Base-by-base conservation (phyloP, 2,329 filamentous ascomycete species). In the Trichoderma pleuroti region DNA sequence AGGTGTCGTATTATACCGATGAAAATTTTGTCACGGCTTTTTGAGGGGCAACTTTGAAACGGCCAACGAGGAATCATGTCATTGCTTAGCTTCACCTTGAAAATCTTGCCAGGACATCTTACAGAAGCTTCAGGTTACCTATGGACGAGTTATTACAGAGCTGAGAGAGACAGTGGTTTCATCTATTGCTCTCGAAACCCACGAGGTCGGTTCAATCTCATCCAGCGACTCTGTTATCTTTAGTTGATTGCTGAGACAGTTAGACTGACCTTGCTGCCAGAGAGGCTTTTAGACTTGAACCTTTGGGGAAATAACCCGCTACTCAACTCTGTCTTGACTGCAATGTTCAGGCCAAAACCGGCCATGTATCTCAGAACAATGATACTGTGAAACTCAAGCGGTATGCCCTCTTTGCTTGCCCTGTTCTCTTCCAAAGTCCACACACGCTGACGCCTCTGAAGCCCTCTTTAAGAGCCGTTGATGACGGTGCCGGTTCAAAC, bases 101-200 rank as follows among this genome's bases (percentile, higher is more conserved):
- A 14, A 12, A 0, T 12, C n/a, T 49, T 49, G 5, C n/a, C n/a
- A 3, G 0, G 10, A 0, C 1, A 21, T 6, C 5, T 11, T 6
- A 3, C 10, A 0, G n/a, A 49, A 12, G 18, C 4, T 49, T 21
- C 3, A n/a, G 4, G 39, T 1, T 21, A 6, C 5, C 21, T 52
- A 14, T 24, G 21, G 21, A 7, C 1, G 1, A 8, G 46, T 0
- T 4, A 52, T 52, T 14, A 52, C 21, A 14, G 11, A 8, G 10
- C 14, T 24, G 10, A 24, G 46, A 52, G n/a, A 4, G 10, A 52
- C 46, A 24, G n/a, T 24, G 2, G 11, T 4, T 3, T 2, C 21
- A 24, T 14, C 5, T 10, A 14, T 49, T 24, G 5, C n/a, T 5
- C 5, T 6, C 10, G 46, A 49, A 3, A 49, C 12, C n/a, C 1